These are phyloP conservation scores for Castanospermum australe DNA, from an alignment of 306 rosid genomes.

Conservation along the genomic window DNA sequence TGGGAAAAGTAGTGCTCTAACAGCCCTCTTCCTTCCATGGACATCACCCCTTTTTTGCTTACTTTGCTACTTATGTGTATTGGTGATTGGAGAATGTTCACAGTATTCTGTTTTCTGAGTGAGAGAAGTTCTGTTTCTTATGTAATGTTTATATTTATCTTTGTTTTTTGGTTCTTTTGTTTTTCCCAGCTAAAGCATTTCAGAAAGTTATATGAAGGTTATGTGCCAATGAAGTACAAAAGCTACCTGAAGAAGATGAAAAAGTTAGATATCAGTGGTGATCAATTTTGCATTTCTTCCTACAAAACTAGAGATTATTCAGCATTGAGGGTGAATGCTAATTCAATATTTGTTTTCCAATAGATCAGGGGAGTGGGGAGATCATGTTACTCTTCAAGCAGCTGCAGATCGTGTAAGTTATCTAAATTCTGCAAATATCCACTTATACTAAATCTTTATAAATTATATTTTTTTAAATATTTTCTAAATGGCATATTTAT, in stretches of 20 bases:
- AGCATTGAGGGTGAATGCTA: conserved; percentile 29
- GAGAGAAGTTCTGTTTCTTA: background rate
- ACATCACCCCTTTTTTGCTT: background rate
- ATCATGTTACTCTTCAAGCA: conserved; percentile 94
- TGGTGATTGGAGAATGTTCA: background rate
- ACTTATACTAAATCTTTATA: background rate
- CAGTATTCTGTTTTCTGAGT: background rate
- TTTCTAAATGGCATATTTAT: background rate
- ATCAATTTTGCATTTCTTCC: conserved; percentile 35
- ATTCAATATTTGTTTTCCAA: conserved; percentile 36
- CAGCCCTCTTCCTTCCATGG: background rate
- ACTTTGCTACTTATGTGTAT: background rate
- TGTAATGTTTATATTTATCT: background rate
- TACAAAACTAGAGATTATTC: conserved; percentile 25
- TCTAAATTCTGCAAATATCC: background rate
- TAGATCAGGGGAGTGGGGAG: conserved; percentile 99
- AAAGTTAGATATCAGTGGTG: conserved; percentile 66
- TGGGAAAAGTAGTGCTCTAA: background rate
- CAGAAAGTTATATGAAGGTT: conserved; percentile 80
- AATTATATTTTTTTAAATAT: background rate
- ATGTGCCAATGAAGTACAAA: conserved; percentile 85
- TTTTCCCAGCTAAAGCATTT: conserved; percentile 70
- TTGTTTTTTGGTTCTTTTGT: conserved; percentile 3
- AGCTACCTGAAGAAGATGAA: conserved; percentile 86
- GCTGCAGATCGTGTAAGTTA: conserved; percentile 90